Evolutionary conservation across 305 asterid genomes (phyloP).

Genomic region (Ajuga reptans): DNA sequence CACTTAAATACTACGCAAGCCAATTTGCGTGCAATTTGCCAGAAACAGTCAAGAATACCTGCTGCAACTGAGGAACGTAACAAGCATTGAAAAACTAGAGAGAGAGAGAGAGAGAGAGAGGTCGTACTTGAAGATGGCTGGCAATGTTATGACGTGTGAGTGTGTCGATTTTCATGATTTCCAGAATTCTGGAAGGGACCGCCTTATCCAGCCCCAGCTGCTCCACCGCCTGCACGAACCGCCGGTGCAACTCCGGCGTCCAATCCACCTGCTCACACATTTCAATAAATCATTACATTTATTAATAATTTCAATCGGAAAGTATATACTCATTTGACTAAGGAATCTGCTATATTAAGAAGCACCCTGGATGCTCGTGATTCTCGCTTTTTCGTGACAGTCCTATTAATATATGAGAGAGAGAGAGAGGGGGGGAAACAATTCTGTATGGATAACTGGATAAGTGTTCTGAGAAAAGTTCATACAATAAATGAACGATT

Average conservation of each 20-base stretch:
- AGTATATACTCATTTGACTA: neutral
- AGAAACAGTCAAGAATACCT: neutral
- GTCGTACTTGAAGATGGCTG: slow-evolving; percentile 84
- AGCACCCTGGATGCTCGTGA: neutral
- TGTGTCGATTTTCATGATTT: slow-evolving; percentile 81
- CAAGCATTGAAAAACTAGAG: neutral
- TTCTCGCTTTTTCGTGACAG: neutral
- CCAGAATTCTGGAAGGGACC: slow-evolving; percentile 83
- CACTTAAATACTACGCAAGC: no score
- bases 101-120: neutral
- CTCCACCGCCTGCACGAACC: slow-evolving; percentile 91
- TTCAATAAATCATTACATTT: slow-evolving; percentile 14
- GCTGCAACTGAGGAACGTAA: neutral
- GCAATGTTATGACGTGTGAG: slow-evolving; percentile 96
- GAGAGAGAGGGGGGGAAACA: neutral
- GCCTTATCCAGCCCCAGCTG: slow-evolving; percentile 88
- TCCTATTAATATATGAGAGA: neutral
- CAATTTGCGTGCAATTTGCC: no score
- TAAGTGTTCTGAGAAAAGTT: neutral
- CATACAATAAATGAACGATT: neutral
- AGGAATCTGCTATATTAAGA: neutral
- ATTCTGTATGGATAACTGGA: neutral
- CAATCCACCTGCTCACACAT: slow-evolving; percentile 72
- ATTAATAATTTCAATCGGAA: neutral
- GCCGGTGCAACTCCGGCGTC: slow-evolving; percentile 90